A percentile compares a stretch with the other conserved stretches of the same genome.
phyloP scores from a whole-genome alignment of 1,284 basidiomycete genomes.

The Stygiomarasmius scandens region DNA sequence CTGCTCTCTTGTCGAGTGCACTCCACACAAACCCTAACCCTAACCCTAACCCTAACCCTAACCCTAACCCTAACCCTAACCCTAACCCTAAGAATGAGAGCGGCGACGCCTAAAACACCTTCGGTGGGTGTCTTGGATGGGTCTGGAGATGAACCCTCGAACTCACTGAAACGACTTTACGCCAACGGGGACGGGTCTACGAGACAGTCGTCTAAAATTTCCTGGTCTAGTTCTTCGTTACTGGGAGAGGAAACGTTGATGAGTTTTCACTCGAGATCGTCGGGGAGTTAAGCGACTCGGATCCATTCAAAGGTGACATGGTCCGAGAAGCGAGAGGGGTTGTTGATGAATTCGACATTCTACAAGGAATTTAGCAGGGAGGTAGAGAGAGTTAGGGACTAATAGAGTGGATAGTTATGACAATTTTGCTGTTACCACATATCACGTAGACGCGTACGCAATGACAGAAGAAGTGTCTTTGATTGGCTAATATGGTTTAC shows the following conservation, averaged over 20 bases:
- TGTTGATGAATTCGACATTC: slow-evolving; percentile 91
- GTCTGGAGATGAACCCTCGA: slow-evolving; percentile 79
- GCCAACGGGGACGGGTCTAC: slow-evolving; percentile 95
- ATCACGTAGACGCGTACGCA: too few species aligned
- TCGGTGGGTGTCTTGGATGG: slow-evolving; percentile 77
- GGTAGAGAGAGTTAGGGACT: too few species aligned
- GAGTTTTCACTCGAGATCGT: slow-evolving; percentile 97
- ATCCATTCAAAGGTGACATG: slow-evolving; percentile 99
- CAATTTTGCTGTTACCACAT: too few species aligned
- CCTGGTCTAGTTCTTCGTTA: slow-evolving; percentile 91
- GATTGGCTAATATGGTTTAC: too few species aligned
- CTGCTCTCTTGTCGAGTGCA: too few species aligned
- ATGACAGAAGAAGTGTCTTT: too few species aligned
- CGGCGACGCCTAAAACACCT: slow-evolving; percentile 89
- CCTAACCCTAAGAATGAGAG: slow-evolving; percentile 89
- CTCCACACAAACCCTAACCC: too few species aligned
- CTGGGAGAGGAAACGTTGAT: slow-evolving; percentile 97
- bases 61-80: too few species aligned
- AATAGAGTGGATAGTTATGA: too few species aligned
- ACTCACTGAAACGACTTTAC: slow-evolving; percentile 98
- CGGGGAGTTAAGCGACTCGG: slow-evolving; percentile 84
- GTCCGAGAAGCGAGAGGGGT: slow-evolving; percentile 92
- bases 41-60: too few species aligned
- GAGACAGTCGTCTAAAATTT: slow-evolving; percentile 93
- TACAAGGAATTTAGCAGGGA: too few species aligned